Conservation (phyloP, 495 filamentous ascomycete species). For the Aspergillus taichungensis region DNA sequence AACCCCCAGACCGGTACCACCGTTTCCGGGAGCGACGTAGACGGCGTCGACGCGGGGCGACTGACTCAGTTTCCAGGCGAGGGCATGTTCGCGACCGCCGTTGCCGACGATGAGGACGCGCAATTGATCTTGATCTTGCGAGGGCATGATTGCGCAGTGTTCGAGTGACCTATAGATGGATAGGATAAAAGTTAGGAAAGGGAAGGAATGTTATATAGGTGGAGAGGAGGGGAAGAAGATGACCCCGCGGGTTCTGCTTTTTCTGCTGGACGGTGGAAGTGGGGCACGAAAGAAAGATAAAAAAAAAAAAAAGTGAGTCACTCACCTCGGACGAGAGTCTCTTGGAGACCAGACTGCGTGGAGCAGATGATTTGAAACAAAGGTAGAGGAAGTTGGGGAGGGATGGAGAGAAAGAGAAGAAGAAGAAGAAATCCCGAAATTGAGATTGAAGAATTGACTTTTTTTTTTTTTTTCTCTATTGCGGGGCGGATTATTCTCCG, state of each 20-base stretch:
- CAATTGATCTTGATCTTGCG: slow-evolving; percentile 29
- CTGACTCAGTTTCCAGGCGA: slow-evolving; percentile 89
- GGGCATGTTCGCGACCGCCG: slow-evolving; percentile 88
- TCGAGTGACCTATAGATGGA: slow-evolving; percentile 16
- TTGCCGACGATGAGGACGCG: slow-evolving; percentile 80
- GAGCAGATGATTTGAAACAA: background rate
- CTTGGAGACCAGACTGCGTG: slow-evolving; percentile 23
- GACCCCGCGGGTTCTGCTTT: slow-evolving; percentile 1
- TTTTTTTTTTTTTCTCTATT: slow-evolving; percentile 5
- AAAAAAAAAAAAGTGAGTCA: background rate
- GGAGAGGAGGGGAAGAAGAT: background rate
- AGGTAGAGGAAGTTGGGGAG: background rate
- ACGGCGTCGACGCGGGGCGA: slow-evolving; percentile 50
- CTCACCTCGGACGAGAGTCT: slow-evolving; percentile 24
- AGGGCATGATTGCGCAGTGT: slow-evolving; percentile 28
- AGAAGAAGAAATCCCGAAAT: background rate
- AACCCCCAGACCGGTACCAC: slow-evolving; percentile 62
- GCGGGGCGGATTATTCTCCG: slow-evolving; percentile 7
- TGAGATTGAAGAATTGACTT: background rate
- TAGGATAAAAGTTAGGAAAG: too few species aligned
- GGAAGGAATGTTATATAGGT: too few species aligned
- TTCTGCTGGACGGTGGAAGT: background rate
- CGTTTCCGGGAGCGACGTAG: slow-evolving; percentile 64
- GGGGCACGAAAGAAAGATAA: background rate
- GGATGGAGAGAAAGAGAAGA: background rate